Conservation (phyloP, 345 rosid species). For the Arabidopsis suecica region DNA sequence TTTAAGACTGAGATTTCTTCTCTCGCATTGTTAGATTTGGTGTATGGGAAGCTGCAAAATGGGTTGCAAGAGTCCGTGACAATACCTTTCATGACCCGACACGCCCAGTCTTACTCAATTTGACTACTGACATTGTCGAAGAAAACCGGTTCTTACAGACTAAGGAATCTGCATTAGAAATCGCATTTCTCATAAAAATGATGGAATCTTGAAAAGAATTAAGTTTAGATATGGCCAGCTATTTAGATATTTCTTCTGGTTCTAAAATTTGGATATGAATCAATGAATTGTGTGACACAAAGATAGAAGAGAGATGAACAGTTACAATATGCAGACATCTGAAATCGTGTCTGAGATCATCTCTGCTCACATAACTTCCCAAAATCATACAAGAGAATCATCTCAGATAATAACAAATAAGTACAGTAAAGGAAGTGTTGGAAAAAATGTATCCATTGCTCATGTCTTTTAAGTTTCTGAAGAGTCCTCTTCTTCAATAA, state of each 20-base stretch:
- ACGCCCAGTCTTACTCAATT: constrained; percentile 74
- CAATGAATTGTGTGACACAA: constrained; percentile 39
- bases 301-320: constrained; percentile 29
- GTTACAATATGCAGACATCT: constrained; percentile 34
- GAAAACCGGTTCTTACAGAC: constrained; percentile 80
- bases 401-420: constrained; percentile 30
- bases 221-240: neutral
- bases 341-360: constrained; percentile 29
- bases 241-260: neutral
- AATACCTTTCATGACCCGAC: constrained; percentile 64
- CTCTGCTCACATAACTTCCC: constrained; percentile 36
- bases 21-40: constrained; percentile 66
- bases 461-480: constrained; percentile 51
- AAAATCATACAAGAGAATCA: constrained; percentile 39
- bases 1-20: constrained; percentile 19
- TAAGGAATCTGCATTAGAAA: constrained; percentile 78
- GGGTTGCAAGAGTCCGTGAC: constrained; percentile 87
- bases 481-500: constrained; percentile 61
- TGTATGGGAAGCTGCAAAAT: constrained; percentile 95
- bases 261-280: constrained; percentile 32
- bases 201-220: constrained; percentile 52
- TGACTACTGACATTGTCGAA: constrained; percentile 79
- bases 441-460: constrained; percentile 22
- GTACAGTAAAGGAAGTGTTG: constrained; percentile 35
- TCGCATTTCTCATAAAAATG: constrained; percentile 75